Evolutionary conservation across 2,329 filamentous ascomycete genomes (phyloP).

Genomic region (Colletotrichum nymphaeae): DNA sequence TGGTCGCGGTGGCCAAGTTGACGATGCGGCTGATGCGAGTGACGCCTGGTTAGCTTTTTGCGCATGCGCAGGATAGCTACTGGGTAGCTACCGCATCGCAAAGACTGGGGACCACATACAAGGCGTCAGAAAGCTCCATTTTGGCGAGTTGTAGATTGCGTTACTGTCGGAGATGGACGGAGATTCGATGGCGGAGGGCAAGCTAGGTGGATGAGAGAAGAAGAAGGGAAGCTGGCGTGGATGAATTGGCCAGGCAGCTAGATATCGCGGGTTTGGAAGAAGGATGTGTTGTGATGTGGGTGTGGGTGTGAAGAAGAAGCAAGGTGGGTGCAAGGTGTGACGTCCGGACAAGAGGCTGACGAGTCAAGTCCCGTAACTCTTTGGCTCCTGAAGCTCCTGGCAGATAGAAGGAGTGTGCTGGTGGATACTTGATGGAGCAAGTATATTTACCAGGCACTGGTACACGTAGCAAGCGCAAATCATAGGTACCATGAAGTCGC

Average conservation of each 20-base stretch:
- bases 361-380: conserved; percentile 27
- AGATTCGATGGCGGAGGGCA: neutral
- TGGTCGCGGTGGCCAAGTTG: conserved; percentile 87
- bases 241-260: conserved; percentile 29
- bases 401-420: conserved; percentile 30
- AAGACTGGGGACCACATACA: conserved; percentile 68
- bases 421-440: conserved; percentile 15
- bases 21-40: conserved; percentile 80
- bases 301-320: conserved; percentile 22
- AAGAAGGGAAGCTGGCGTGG: conserved; percentile 30
- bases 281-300: conserved; percentile 7
- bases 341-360: conserved; percentile 33
- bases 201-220: neutral
- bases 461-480: neutral
- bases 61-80: conserved; percentile 4
- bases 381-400: conserved; percentile 34
- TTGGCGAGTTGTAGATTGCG: conserved; percentile 41
- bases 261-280: conserved; percentile 24
- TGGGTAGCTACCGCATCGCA: conserved; percentile 6
- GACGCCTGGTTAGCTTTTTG: conserved; percentile 47
- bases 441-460: conserved; percentile 4
- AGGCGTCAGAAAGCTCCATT: conserved; percentile 94
- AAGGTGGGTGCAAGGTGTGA: conserved; percentile 35
- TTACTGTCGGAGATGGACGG: neutral
- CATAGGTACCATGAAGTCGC: neutral